A percentile compares a stretch with the other conserved stretches of the same genome.
Conservation (phyloP, 768 basidiomycete species). For the Pleurotus cornucopiae region DNA sequence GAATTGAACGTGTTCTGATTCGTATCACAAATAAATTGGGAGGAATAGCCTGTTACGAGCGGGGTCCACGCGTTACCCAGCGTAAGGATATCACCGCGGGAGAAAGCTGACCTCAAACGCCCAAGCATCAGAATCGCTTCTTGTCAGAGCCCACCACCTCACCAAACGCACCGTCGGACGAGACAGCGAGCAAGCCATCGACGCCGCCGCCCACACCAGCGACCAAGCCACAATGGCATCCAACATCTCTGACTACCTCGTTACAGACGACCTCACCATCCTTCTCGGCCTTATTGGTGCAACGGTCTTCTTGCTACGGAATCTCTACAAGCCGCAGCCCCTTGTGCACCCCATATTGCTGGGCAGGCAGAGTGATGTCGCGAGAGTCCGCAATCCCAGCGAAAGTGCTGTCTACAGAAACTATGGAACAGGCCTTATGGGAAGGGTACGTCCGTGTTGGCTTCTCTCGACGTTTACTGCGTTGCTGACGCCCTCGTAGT, state of each 20-base stretch:
- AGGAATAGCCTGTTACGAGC: background rate
- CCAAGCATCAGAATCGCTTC: background rate
- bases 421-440: conserved; percentile 83
- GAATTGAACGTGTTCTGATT: too few species aligned
- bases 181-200: background rate
- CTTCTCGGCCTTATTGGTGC: conserved; percentile 72
- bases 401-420: conserved; percentile 90
- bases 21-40: too few species aligned
- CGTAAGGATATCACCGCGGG: background rate
- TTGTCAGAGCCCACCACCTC: background rate
- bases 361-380: conserved; percentile 88
- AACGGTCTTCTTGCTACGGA: conserved; percentile 73
- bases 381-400: conserved; percentile 70
- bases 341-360: conserved; percentile 93
- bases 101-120: background rate
- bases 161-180: background rate
- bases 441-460: conserved; percentile 49
- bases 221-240: conserved; percentile 22
- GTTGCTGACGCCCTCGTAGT: conserved; percentile 37
- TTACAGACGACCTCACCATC: conserved; percentile 77
- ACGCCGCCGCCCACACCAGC: background rate
- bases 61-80: background rate
- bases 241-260: conserved; percentile 52
- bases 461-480: background rate
- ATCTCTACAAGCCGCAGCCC: conserved; percentile 75